Conservation (phyloP, 176 grass and related monocot species). For the Cocos nucifera region DNA sequence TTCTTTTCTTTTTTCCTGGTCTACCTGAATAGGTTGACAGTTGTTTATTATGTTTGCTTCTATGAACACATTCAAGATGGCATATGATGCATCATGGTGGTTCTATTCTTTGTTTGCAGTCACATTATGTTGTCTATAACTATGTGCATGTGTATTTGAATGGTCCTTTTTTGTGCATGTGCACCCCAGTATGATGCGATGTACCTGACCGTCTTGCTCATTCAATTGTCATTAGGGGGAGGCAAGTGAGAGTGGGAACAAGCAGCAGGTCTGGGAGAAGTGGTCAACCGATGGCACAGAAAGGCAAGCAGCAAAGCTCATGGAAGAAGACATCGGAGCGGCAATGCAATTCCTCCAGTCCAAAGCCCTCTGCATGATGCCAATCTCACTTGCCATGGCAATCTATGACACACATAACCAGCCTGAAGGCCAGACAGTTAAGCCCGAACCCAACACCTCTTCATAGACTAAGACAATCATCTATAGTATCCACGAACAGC, state of each 20-base stretch:
- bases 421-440: slow-evolving; percentile 54
- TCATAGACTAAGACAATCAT: slow-evolving; percentile 33
- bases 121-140: no score
- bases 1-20: no score
- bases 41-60: no score
- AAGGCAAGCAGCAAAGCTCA: slow-evolving; percentile 79
- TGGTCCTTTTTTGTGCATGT: no score
- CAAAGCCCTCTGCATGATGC: slow-evolving; percentile 99
- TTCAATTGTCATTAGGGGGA: slow-evolving; percentile 67
- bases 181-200: no score
- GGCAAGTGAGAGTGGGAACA: slow-evolving; percentile 62
- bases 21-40: no score
- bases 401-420: slow-evolving; percentile 88
- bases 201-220: slow-evolving; percentile 16
- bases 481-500: neutral
- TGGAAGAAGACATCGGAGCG: slow-evolving; percentile 87
- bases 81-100: no score
- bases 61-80: no score
- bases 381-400: slow-evolving; percentile 90
- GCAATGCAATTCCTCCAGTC: slow-evolving; percentile 99
- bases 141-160: no score
- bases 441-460: slow-evolving; percentile 85
- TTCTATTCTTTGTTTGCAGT: no score
- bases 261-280: slow-evolving; percentile 94
- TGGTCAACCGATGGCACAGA: slow-evolving; percentile 98